Evolutionary conservation across 2,329 filamentous ascomycete genomes (phyloP), one percentile per base, ranked within the genome.

Genomic region (Microcyclosporella mali): DNA sequence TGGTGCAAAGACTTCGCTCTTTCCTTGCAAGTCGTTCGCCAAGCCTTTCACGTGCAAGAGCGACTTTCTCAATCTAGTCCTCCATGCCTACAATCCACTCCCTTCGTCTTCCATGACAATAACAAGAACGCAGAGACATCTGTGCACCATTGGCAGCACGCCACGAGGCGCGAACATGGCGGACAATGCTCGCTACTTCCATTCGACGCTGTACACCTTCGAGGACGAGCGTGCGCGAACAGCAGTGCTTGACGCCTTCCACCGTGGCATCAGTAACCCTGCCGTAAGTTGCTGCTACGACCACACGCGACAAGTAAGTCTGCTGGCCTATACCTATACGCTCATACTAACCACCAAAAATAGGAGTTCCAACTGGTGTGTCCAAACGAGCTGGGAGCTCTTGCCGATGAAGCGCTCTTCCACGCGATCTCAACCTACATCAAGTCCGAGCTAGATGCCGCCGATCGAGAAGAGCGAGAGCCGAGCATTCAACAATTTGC

Each of bases 151-250:
- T 14, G 14, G 29, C 14, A 35, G 6, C n/a, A 37, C 16, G 31
- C 17, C 14, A 35, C 30, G 4, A 32, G 30, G 6, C 12, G 31
- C 41, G n/a, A 52, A 8, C 19, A 60, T 57, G 52, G 44, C 45
- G 16, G 46, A 47, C 17, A 35, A 16, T 11, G 46, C 55, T 16
- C 40, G 43, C 7, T 62, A 59, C 47, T 34, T 56, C 36, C 58
- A 63, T 41, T 42, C 50, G 8, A 53, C 56, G 2, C 41, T 58
- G 16, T 59, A 60, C 42, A 40, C 38, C 2, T 62, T 62, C 47
- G 21, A 25, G 9, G 48, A 42, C 37, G 31, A 44, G 14, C 36
- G 27, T 2, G 57, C 49, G 6, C 27, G 46, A 10, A 40, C 50
- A 4, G 44, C 45, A 15, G 41, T 61, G 33, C 41, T 57, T 39